Evolutionary conservation across 768 basidiomycete species (phyloP), one percentile per base, ranked within the genome.

Genomic region (Phaeotremella skinneri): DNA sequence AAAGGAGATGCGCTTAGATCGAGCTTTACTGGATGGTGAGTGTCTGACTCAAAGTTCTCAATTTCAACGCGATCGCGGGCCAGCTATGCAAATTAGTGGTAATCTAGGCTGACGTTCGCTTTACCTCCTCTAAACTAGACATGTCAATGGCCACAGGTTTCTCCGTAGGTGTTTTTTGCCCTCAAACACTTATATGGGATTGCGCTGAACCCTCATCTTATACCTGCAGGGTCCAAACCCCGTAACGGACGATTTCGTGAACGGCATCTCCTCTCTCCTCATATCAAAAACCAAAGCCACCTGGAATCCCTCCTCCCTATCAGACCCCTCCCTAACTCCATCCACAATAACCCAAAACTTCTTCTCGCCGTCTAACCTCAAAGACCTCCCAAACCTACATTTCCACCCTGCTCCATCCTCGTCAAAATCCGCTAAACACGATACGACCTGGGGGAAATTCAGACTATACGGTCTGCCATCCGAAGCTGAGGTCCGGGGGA

Each of bases 121-220:
- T n/a, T n/a, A n/a, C n/a, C n/a, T n/a, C n/a, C n/a, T n/a, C n/a
- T n/a, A n/a, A n/a, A n/a, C n/a, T n/a, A 71, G 70, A 98, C 72
- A 80, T 92, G 63, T 84, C 84, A 66, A 87, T 97, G 69, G 92
- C 90, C 20, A 85, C 88, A 31, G 91, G 91, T 16, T 94, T 85
- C 76, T 89, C 89, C 67, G 92, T 93, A 77, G 80, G 90, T 84
- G 17, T 17, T 45, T 14, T 13, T 13, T 21, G 23, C 23, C 43
- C 23, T 45, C 20, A 9, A 45, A 11, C 23, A 57, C 27, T 42
- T 30, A 54, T 42, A 49, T 45, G 49, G 52, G 49, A 39, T 67
- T 25, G 59, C 59, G 56, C 39, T 55, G 45, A 57, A 45, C 27
- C 20, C 53, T 30, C 14, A 29, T 16, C 9, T n/a, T n/a, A n/a